Evolutionary conservation across 2,329 filamentous ascomycete genomes (phyloP).

Genomic region (Trichoderma endophyticum): DNA sequence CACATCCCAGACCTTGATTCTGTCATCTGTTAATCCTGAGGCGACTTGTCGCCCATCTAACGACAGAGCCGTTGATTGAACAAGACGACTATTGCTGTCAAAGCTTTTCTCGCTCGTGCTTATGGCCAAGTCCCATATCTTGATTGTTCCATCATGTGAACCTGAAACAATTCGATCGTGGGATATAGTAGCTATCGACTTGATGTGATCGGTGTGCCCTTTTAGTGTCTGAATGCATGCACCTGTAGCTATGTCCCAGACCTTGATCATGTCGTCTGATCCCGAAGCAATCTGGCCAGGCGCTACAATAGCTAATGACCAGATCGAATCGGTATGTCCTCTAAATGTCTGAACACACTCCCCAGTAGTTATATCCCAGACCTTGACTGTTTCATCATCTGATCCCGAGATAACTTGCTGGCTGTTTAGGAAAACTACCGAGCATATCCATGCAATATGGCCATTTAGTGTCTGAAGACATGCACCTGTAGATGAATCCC

Average conservation of each 20-base stretch:
- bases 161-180: background rate
- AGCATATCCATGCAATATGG: background rate
- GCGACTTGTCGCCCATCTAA: background rate
- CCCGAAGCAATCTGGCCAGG: background rate
- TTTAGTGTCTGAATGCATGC: background rate
- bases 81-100: background rate
- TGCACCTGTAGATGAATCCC: background rate
- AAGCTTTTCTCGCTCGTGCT: background rate
- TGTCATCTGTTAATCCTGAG: background rate
- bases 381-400: background rate
- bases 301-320: background rate
- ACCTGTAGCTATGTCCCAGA: background rate
- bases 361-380: slow-evolving; percentile 5
- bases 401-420: background rate
- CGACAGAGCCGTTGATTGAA: background rate
- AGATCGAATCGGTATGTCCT: background rate
- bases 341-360: background rate
- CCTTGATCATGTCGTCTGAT: background rate
- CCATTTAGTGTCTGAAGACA: background rate
- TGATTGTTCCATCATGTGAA: background rate
- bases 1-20: background rate
- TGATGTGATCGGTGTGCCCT: background rate
- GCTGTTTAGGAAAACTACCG: background rate
- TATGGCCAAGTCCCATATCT: slow-evolving; percentile 6
- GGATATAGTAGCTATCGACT: too few species aligned